Evolutionary conservation across 2,329 filamentous ascomycete species (phyloP), one percentile per base, ranked within the genome.

Genomic region (Fusarium acutatum): DNA sequence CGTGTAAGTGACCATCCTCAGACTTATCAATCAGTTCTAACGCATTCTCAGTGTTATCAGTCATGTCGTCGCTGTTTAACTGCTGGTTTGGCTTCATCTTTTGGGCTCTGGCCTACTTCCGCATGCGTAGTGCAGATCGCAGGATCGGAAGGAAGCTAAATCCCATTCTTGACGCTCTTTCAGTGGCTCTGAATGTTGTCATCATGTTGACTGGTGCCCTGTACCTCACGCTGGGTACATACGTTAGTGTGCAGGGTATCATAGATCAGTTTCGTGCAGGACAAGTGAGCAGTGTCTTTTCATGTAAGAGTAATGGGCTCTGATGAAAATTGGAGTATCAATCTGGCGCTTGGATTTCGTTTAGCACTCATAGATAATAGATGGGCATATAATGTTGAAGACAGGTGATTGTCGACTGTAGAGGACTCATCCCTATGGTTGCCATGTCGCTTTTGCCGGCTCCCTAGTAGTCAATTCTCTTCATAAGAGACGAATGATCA

Each of bases 81-180:
- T 96, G 93, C 65, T 95, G 95, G 87, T 95, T 96, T 77, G 95
- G 95, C 28, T 98, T 97, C 86, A 97, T 97, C 79, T 98, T 97
- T 85, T 98, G 93, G 93, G 93, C 92, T 14, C 87, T 94, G 3
- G 93, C 93, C 3, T 96, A 94, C 79, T 88, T 95, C 76, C 89
- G 92, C 61, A 94, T 95, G 92, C 87, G 93, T 50, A 84, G 84
- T 35, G 91, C 88, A 5, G 92, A 94, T 10, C 78, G 85, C 1
- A 83, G 84, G 1, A 86, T 88, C 38, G 86, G 88, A 59, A 87
- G 84, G 64, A 84, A 82, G 5, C 84, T 88, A 26, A 89, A 88
- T 47, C 77, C 68, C 12, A 30, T 90, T 47, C 83, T 87, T 3
- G 88, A 88, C 32, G 83, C 81, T 56, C 76, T 89, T 10, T 88